Conservation (phyloP, 2,329 filamentous ascomycete species). For the Botrytis paeoniae region DNA sequence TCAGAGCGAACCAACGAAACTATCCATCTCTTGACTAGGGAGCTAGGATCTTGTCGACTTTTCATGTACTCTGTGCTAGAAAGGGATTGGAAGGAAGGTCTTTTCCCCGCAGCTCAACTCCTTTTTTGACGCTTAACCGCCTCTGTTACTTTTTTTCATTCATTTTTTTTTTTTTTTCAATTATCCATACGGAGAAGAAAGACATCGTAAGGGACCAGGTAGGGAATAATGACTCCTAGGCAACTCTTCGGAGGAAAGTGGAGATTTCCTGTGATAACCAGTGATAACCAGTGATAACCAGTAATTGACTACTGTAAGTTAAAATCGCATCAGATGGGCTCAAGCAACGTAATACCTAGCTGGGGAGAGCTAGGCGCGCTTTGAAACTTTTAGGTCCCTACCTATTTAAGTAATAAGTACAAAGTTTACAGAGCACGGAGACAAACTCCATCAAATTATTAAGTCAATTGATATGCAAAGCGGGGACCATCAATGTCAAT, state of each 20-base stretch:
- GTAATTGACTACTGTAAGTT: background rate
- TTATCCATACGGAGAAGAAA: background rate
- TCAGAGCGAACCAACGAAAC: background rate
- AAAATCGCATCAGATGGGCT: slow-evolving; percentile 1
- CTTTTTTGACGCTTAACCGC: background rate
- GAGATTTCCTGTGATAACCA: background rate
- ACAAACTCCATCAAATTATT: background rate
- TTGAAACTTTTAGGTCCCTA: background rate
- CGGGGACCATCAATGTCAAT: background rate
- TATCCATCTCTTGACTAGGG: background rate
- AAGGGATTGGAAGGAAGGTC: background rate
- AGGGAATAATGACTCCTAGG: background rate
- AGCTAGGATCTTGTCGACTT: background rate
- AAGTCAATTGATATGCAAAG: background rate
- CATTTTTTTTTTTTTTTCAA: background rate
- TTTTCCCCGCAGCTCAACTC: background rate
- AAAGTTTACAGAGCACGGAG: background rate
- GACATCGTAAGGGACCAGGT: background rate
- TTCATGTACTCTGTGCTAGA: background rate
- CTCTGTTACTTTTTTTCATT: background rate
- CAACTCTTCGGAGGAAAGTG: background rate
- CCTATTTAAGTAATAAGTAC: background rate
- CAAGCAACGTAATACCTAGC: background rate
- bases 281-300: too few relatives aligned
- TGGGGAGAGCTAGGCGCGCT: background rate